These are phyloP conservation scores for Bacterosira constricta DNA, from an alignment of 108 stramenopile genomes.

Conservation along the genomic window DNA sequence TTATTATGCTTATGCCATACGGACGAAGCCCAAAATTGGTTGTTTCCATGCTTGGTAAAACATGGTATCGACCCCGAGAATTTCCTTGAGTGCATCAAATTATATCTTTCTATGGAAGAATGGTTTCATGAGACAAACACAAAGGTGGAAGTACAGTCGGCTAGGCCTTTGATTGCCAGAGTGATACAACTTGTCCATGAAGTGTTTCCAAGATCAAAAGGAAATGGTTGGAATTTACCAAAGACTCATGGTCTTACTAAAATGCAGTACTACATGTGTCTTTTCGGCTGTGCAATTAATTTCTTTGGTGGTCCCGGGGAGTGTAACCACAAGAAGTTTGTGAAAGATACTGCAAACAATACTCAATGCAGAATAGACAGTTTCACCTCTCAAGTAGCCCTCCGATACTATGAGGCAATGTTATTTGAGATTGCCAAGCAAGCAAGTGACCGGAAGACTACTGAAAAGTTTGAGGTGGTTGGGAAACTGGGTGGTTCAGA, in stretches of 20 bases:
- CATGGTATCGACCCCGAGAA: not conserved
- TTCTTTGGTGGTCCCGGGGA: conserved; percentile 13
- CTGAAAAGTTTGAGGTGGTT: not conserved
- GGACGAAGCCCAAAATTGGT: not conserved
- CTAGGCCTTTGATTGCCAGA: not conserved
- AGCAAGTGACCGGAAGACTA: not conserved
- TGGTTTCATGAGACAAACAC: conserved; percentile 7
- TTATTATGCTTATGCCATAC: not conserved
- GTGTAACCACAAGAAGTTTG: conserved; percentile 3
- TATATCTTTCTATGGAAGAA: conserved; percentile 1
- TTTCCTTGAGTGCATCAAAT: not conserved
- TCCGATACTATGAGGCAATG: not conserved
- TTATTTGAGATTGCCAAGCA: not conserved
- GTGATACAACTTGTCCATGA: not conserved
- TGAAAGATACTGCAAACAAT: not conserved
- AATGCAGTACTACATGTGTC: not conserved
- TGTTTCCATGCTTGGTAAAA: not conserved
- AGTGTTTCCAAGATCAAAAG: not conserved
- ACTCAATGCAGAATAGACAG: not conserved
- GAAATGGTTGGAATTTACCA: not conserved
- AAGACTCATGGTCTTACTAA: not conserved
- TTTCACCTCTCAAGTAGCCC: conserved; percentile 6
- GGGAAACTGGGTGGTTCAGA: not conserved
- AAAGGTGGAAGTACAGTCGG: not conserved
- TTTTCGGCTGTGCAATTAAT: conserved; percentile 7